Base-by-base conservation (phyloP, 208 protist species). In the Trypanosoma caninum region DNA sequence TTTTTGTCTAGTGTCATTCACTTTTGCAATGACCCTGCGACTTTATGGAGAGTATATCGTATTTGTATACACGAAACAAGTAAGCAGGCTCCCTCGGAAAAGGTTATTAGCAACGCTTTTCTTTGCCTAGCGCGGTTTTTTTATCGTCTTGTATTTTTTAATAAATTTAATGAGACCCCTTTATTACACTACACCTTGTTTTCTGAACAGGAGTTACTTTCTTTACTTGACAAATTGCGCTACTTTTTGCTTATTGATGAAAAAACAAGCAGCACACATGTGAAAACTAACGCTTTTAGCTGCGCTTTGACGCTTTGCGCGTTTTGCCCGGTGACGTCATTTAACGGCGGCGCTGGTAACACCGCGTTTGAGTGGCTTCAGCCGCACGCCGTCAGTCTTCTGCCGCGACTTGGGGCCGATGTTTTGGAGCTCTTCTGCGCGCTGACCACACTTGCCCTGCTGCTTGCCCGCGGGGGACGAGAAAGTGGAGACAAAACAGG, bases 1-100 rank as follows among this genome's bases (percentile, higher is more conserved):
- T 56, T 87, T 51, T 37, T 87, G 2, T 55, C 27, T 41, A 50
- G 10, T 48, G 40, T 55, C 25, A 5, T 60, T 11, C 44, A 22
- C 33, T 60, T 59, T 25, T 46, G 23, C 45, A 8, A 35, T 22
- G 53, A 60, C 22, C 40, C 31, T 28, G 22, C 8, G 2, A 44
- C 55, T 10, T 1, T 68, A 0, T 14, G 20, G 22, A 13, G 37
- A 25, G 55, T 68, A n/a, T 68, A 30, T 59, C 38, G 33, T 28
- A 18, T 68, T 9, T 68, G 62, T 20, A 45, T 59, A 10, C 8
- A 45, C 10, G 52, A 68, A 54, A 20, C 27, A 0, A n/a, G 0
- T 18, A 20, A 35, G 3, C 22, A 10, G 16, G 11, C 34, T 31
- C 22, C 18, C 37, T 45, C 35, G 25, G 44, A 45, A 54, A 52